Conservation (phyloP, 2,329 filamentous ascomycete species). For the Fusarium siculi region DNA sequence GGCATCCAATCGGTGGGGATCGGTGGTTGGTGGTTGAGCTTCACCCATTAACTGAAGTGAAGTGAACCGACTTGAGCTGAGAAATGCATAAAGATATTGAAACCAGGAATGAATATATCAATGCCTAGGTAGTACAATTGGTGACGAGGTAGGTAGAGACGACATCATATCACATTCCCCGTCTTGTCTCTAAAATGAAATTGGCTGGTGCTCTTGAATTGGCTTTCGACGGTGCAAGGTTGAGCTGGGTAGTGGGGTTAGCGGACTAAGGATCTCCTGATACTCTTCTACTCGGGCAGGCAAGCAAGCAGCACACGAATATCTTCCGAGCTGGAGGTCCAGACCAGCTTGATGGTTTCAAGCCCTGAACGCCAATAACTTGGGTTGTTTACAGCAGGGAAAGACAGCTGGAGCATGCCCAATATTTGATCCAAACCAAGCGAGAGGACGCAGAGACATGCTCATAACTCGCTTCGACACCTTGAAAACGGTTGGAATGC, state of each 20-base stretch:
- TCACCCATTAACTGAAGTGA: neutral
- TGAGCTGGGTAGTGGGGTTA: conserved; percentile 9
- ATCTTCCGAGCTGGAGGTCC: neutral
- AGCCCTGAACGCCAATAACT: too few species aligned
- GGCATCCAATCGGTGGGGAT: neutral
- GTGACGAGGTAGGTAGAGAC: neutral
- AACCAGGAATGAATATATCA: neutral
- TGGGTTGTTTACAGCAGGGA: neutral
- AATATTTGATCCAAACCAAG: neutral
- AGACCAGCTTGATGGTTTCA: too few species aligned
- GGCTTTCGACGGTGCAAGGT: neutral
- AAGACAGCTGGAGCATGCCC: too few species aligned
- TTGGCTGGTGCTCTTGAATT: neutral
- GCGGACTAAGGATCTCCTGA: neutral
- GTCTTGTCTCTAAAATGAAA: neutral
- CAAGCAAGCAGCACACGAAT: neutral
- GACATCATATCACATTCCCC: neutral
- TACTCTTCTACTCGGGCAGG: neutral
- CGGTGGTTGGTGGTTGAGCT: neutral
- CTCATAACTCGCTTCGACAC: neutral
- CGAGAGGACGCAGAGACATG: neutral
- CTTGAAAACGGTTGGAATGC: conserved; percentile 35
- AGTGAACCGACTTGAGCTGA: neutral
- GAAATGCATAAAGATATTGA: neutral
- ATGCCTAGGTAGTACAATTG: neutral